phyloP scores from a whole-genome alignment of 352 stramenopile species.

The Globisporangium cederbergense region DNA sequence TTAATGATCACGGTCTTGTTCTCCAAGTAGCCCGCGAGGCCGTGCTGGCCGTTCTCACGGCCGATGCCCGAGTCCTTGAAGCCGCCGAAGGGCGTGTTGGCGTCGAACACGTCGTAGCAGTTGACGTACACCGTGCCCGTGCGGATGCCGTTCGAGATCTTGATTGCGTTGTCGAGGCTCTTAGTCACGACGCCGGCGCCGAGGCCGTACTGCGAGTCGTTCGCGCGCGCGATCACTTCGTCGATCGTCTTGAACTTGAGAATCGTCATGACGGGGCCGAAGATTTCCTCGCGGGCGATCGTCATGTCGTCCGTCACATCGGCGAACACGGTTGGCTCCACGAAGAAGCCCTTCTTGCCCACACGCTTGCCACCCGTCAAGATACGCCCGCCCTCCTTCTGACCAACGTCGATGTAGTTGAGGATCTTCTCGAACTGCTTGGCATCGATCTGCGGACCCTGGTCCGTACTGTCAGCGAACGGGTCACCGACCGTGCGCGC shows the following conservation, averaged over 20 bases:
- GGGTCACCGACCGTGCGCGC: conserved; percentile 54
- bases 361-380: conserved; percentile 77
- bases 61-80: conserved; percentile 87
- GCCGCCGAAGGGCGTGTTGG: conserved; percentile 82
- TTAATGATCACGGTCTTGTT: conserved; percentile 77
- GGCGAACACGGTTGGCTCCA: conserved; percentile 90
- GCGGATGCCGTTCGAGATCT: conserved; percentile 86
- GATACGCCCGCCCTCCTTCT: conserved; percentile 81
- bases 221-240: conserved; percentile 85
- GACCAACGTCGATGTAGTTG: conserved; percentile 70
- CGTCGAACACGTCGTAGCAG: conserved; percentile 90
- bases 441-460: conserved; percentile 65
- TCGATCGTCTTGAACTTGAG: conserved; percentile 89
- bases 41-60: conserved; percentile 73
- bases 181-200: conserved; percentile 87
- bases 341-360: conserved; percentile 83
- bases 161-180: conserved; percentile 82
- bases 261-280: conserved; percentile 89
- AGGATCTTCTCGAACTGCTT: conserved; percentile 84
- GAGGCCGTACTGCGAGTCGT: conserved; percentile 86
- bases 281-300: conserved; percentile 91
- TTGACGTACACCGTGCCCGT: conserved; percentile 94
- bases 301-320: conserved; percentile 80
- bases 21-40: conserved; percentile 76
- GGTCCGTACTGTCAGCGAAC: conserved; percentile 32